These are phyloP conservation scores for Lyophyllum semitale DNA, from an alignment of 768 basidiomycete species.

Conservation along the genomic window DNA sequence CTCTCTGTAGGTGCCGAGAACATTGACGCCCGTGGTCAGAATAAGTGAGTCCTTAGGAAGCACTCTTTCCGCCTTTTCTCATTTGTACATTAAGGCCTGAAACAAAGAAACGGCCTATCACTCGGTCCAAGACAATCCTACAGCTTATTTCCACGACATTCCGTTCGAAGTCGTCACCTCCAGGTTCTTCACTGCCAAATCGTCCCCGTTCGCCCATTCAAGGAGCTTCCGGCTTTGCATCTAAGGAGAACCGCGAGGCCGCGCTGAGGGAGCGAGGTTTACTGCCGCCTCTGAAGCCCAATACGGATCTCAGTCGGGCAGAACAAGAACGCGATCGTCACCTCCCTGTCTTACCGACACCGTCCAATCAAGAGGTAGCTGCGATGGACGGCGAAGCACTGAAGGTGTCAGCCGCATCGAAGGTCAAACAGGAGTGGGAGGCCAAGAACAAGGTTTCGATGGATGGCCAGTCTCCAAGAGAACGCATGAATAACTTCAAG, in stretches of 20 bases:
- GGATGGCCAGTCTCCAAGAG: constrained; percentile 21
- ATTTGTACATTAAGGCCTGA: constrained; percentile 8
- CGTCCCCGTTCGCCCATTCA: constrained; percentile 14
- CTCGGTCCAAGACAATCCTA: constrained; percentile 33
- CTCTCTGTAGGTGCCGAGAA: constrained; percentile 3
- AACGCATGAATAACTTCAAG: constrained; percentile 34
- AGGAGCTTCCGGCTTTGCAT: constrained; percentile 22
- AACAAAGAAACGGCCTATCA: constrained; percentile 17
- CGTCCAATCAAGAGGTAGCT: constrained; percentile 12
- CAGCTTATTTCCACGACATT: constrained; percentile 35
- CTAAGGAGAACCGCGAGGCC: constrained; percentile 48
- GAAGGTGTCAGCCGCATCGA: constrained; percentile 47
- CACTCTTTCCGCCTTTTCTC: background rate
- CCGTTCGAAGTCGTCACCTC: constrained; percentile 14
- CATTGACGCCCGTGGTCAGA: background rate
- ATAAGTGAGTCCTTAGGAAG: constrained; percentile 4
- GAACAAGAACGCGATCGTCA: constrained; percentile 37
- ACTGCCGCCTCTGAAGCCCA: constrained; percentile 46
- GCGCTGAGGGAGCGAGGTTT: constrained; percentile 64
- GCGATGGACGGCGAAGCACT: constrained; percentile 11
- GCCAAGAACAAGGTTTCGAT: constrained; percentile 31
- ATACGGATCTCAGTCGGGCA: constrained; percentile 43
- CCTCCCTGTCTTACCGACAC: constrained; percentile 34
- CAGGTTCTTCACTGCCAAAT: constrained; percentile 9
- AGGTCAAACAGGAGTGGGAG: constrained; percentile 57